A percentile compares a stretch with the other conserved stretches of the same genome.
These are phyloP conservation scores for Acer campestre DNA, from an alignment of 345 rosid genomes.

Conservation along the genomic window DNA sequence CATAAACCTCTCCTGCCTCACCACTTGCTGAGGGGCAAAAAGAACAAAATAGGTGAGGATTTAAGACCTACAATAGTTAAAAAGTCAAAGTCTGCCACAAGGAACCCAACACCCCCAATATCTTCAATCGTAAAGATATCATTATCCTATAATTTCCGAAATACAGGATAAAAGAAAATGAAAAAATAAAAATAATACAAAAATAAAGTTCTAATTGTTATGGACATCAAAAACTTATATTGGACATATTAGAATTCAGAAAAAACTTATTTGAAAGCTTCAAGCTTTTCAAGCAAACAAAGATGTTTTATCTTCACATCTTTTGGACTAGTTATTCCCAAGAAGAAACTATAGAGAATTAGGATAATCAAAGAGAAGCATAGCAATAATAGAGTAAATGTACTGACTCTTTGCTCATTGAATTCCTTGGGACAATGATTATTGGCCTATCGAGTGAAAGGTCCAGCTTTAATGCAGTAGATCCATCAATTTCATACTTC, in stretches of 20 bases:
- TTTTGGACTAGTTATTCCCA: background rate
- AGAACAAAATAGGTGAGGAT: constrained; percentile 3
- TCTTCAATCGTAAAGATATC: background rate
- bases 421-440: constrained; percentile 85
- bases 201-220: background rate
- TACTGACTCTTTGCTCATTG: constrained; percentile 86
- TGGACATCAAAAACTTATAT: background rate
- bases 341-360: background rate
- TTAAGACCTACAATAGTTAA: background rate
- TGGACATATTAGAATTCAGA: background rate
- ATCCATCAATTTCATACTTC: constrained; percentile 95
- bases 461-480: constrained; percentile 90
- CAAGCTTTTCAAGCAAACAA: background rate
- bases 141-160: background rate
- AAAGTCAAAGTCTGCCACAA: background rate
- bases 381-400: constrained; percentile 22
- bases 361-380: constrained; percentile 9
- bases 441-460: constrained; percentile 94
- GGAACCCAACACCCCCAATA: background rate
- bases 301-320: background rate
- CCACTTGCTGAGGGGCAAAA: background rate
- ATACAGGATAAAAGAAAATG: background rate
- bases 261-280: constrained; percentile 1
- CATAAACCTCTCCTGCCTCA: background rate
- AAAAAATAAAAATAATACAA: background rate